These are phyloP conservation scores for bread wheat (Triticum aestivum) DNA, from an alignment of 176 grass and related monocot genomes.

Conservation along the genomic window IWGSC_CS_RefSeq_v2.1 NC_057795.1:52076393-52076892, in stretches of 20 bases:
- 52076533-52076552: constrained; percentile 61
- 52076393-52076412: background rate
- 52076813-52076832: background rate
- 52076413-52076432: background rate
- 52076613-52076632: background rate
- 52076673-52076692: constrained; percentile 53
- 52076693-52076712: constrained; percentile 44
- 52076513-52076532: constrained; percentile 35
- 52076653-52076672: constrained; percentile 33
- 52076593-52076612: background rate
- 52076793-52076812: background rate
- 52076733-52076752: constrained; percentile 43
- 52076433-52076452: background rate
- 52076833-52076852: background rate
- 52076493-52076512: constrained; percentile 44
- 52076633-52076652: constrained; percentile 12
- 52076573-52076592: constrained; percentile 18
- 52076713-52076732: constrained; percentile 54
- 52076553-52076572: constrained; percentile 25
- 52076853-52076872: background rate
- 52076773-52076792: background rate
- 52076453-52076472: constrained; percentile 38
- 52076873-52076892: too few relatives aligned
- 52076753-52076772: constrained; percentile 33
- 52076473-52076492: constrained; percentile 14